Conservation (phyloP, 306 rosid species). For the Argentina anserina region DNA sequence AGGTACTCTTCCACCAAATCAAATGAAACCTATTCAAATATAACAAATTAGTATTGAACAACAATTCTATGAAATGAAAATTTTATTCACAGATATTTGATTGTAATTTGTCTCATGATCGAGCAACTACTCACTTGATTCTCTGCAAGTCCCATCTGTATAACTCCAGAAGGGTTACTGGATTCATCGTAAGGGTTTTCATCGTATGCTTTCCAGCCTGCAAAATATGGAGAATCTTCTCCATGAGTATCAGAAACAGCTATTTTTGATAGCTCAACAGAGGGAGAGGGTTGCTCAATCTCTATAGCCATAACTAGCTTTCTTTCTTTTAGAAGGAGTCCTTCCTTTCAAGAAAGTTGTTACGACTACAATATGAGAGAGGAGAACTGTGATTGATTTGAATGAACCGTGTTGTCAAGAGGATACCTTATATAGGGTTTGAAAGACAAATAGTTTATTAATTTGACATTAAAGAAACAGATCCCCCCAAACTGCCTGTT, state of each 20-base stretch:
- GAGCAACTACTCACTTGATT: conserved; percentile 73
- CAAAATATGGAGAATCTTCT: conserved; percentile 89
- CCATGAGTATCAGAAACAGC: conserved; percentile 92
- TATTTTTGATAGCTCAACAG: conserved; percentile 55
- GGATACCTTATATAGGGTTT: conserved; percentile 3
- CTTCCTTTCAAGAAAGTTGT: conserved; percentile 7
- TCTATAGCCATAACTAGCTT: conserved; percentile 52
- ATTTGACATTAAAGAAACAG: neutral
- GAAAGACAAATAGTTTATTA: neutral
- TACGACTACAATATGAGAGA: neutral
- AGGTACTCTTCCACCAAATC: conserved; percentile 73
- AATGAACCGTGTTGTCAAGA: neutral
- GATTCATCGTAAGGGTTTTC: conserved; percentile 72
- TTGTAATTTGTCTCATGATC: neutral
- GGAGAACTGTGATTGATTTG: conserved; percentile 8
- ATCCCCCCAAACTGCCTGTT: neutral
- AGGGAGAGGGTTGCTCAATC: conserved; percentile 42
- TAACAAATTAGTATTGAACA: neutral
- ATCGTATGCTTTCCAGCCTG: conserved; percentile 96
- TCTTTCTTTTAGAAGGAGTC: neutral
- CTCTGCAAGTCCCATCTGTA: conserved; percentile 95
- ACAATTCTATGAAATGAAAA: neutral
- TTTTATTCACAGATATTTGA: neutral
- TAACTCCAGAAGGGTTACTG: conserved; percentile 68
- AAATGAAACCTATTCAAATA: conserved; percentile 65